A percentile compares a stretch with the other conserved stretches of the same genome.
Evolutionary conservation across 192 early-diverging fungal genomes (phyloP).

Genomic region (Borealophlyctis nickersoniae): DNA sequence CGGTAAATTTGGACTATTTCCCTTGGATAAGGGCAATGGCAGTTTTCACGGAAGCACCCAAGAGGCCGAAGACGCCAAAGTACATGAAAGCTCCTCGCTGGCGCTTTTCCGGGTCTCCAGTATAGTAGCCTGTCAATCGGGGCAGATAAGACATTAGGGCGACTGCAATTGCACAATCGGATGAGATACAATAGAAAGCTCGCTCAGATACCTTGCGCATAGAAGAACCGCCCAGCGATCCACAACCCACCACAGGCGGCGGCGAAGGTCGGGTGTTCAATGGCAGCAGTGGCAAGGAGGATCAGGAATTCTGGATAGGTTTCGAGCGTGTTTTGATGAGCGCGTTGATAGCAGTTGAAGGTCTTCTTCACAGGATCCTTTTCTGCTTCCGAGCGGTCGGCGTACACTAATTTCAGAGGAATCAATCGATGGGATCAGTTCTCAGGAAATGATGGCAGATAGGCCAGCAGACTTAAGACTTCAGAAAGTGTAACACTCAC

Average conservation of each 20-base stretch:
- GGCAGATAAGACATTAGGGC: no score
- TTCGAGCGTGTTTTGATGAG: constrained; percentile 69
- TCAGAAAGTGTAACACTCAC: constrained; percentile 32
- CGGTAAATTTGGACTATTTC: no score
- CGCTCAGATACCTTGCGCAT: constrained; percentile 47
- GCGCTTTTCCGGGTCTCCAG: constrained; percentile 64
- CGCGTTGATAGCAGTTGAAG: constrained; percentile 67
- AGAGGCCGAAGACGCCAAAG: constrained; percentile 50
- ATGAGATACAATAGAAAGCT: neutral
- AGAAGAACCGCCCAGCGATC: constrained; percentile 50
- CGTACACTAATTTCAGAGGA: constrained; percentile 47
- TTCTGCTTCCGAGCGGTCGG: constrained; percentile 54
- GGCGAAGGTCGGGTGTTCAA: constrained; percentile 52
- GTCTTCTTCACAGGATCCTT: constrained; percentile 60
- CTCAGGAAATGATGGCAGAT: constrained; percentile 7
- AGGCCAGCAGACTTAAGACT: neutral
- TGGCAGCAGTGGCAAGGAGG: constrained; percentile 49
- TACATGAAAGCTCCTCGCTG: constrained; percentile 41
- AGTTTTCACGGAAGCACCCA: constrained; percentile 41
- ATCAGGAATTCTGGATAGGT: constrained; percentile 51
- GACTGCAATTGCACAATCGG: no score
- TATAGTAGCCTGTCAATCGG: constrained; percentile 18
- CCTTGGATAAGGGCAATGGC: constrained; percentile 41
- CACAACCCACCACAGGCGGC: constrained; percentile 53
- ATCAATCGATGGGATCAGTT: neutral